Conservation (phyloP, 306 rosid genomes). For the Pterocarpus santalinus region DNA sequence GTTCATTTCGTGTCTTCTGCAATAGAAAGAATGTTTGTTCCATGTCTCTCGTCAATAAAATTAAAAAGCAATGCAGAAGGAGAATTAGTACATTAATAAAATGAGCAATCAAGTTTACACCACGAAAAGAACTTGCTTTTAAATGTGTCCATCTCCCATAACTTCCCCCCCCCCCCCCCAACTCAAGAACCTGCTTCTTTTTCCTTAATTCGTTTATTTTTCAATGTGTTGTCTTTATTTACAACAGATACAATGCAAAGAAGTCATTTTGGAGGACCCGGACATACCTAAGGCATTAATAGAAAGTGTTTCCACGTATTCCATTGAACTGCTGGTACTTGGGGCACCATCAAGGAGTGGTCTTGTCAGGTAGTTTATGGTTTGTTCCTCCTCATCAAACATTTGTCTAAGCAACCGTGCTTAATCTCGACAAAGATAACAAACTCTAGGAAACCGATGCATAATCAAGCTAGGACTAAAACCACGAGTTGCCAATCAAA, state of each 20-base stretch:
- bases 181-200: background rate
- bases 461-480: background rate
- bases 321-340: slow-evolving; percentile 73
- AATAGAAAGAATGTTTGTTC: slow-evolving; percentile 68
- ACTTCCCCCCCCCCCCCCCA: too few species aligned
- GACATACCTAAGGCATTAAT: slow-evolving; percentile 73
- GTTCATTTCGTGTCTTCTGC: slow-evolving; percentile 83
- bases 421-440: background rate
- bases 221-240: background rate
- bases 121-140: background rate
- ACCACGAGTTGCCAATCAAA: too few species aligned
- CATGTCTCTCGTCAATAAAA: slow-evolving; percentile 1
- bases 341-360: slow-evolving; percentile 79
- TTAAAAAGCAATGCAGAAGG: background rate
- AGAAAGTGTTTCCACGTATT: slow-evolving; percentile 51
- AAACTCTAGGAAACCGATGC: background rate
- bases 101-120: background rate
- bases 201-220: background rate
- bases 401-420: background rate
- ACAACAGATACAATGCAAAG: slow-evolving; percentile 77
- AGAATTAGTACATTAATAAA: background rate
- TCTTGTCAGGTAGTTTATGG: slow-evolving; percentile 62
- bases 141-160: background rate
- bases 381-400: background rate
- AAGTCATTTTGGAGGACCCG: slow-evolving; percentile 66